Evolutionary conservation across 352 stramenopile species (phyloP).

Genomic region (Phytophthora uliginosa): DNA sequence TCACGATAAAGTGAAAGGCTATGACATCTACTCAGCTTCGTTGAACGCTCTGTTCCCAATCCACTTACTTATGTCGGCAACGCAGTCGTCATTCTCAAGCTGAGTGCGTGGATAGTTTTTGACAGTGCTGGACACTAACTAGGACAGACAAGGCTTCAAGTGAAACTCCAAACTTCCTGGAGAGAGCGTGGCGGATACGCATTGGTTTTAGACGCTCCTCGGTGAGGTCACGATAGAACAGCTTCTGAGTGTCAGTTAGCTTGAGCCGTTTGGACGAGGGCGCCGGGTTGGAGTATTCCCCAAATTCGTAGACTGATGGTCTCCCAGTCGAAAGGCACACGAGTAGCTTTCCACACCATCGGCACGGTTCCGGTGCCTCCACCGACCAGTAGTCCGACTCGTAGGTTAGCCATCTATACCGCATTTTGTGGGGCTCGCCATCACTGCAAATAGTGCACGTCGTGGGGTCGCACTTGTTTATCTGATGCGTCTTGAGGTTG

Average conservation of each 20-base stretch:
- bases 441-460: too few relatives aligned
- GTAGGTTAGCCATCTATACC: neutral
- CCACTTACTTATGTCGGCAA: slow-evolving; percentile 4
- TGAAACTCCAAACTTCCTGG: slow-evolving; percentile 1
- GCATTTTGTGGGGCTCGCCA: too few relatives aligned
- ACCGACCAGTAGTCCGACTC: neutral
- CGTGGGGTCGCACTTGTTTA: too few relatives aligned
- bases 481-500: too few relatives aligned
- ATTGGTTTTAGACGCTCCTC: neutral
- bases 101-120: slow-evolving; percentile 12
- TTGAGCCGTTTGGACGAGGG: neutral
- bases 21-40: neutral
- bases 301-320: neutral
- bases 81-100: slow-evolving; percentile 9
- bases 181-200: slow-evolving; percentile 7
- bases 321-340: neutral
- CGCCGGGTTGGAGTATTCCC: neutral
- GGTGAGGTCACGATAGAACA: slow-evolving; percentile 4
- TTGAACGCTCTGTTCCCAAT: neutral
- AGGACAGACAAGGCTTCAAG: neutral
- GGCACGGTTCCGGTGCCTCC: neutral
- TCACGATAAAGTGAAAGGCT: slow-evolving; percentile 14
- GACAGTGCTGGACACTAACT: slow-evolving; percentile 7
- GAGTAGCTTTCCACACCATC: neutral
- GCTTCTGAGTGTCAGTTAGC: slow-evolving; percentile 2